Conservation (phyloP, 1,284 basidiomycete genomes). For the Irpex sp. region DNA sequence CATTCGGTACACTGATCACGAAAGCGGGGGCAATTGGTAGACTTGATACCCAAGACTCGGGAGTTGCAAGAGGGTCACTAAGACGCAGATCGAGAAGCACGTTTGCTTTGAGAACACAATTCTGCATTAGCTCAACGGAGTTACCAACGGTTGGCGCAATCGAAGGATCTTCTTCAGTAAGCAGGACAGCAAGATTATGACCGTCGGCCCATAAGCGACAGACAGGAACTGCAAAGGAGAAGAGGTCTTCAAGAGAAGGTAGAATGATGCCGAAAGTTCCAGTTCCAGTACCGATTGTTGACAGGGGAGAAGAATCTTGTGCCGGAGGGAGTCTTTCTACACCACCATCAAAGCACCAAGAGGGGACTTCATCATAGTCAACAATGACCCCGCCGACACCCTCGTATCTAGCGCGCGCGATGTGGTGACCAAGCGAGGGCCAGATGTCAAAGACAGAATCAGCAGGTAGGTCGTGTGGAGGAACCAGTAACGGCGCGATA, state of each 20-base stretch:
- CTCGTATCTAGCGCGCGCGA: conserved; percentile 21
- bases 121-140: neutral
- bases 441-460: conserved; percentile 32
- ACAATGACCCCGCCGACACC: conserved; percentile 10
- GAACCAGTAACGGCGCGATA: conserved; percentile 32
- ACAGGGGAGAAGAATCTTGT: neutral
- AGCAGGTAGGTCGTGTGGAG: conserved; percentile 21
- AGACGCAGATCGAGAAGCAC: neutral
- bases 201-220: conserved; percentile 42
- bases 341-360: neutral
- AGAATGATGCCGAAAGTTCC: conserved; percentile 35
- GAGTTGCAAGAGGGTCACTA: neutral
- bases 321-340: neutral
- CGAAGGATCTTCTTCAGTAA: neutral
- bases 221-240: conserved; percentile 35
- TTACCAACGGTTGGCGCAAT: neutral
- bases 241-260: conserved; percentile 38
- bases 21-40: neutral
- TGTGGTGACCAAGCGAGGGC: conserved; percentile 37
- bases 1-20: neutral
- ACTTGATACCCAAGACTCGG: neutral
- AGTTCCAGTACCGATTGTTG: neutral
- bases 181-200: conserved; percentile 23
- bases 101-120: neutral
- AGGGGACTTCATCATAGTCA: neutral